Percentiles rank a stretch among this genome's conserved stretches.
phyloP scores from a whole-genome alignment of 164 flowering plant genomes.

The Protea cynaroides region DNA sequence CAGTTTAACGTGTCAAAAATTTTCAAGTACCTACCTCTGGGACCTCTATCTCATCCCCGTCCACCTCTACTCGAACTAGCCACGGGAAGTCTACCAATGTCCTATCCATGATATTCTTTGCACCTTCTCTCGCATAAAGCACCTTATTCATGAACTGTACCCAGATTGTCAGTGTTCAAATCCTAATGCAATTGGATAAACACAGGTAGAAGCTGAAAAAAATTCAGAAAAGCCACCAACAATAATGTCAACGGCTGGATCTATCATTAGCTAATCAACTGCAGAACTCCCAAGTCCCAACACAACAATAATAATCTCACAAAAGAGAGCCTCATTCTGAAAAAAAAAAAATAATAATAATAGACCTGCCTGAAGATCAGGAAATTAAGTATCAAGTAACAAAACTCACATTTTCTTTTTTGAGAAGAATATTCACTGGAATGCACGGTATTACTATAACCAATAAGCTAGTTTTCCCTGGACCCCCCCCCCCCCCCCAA shows the following conservation, averaged over 20 bases:
- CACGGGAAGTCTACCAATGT: conserved; percentile 86
- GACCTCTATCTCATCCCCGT: conserved; percentile 88
- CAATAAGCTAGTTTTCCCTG: no score
- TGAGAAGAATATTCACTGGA: no score
- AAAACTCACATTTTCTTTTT: no score
- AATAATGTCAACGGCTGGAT: not conserved
- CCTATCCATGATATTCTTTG: conserved; percentile 14
- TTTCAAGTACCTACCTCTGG: conserved; percentile 65
- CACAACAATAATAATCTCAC: no score
- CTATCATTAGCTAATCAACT: not conserved
- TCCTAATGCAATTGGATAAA: not conserved
- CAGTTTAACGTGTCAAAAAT: not conserved
- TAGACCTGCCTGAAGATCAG: no score
- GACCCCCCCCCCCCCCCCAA: no score
- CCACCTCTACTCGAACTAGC: conserved; percentile 92
- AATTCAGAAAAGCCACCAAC: no score
- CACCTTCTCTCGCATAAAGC: conserved; percentile 97
- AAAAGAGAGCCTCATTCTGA: no score
- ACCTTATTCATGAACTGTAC: conserved; percentile 81
- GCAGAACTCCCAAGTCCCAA: not conserved
- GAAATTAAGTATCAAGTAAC: no score
- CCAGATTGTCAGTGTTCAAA: conserved; percentile 3
- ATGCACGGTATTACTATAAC: no score
- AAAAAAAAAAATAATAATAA: no score
- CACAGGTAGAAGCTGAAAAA: not conserved